These are phyloP conservation scores for Actinidia chinensis DNA, from an alignment of 179 eudicot species.

Conservation along the genomic window DNA sequence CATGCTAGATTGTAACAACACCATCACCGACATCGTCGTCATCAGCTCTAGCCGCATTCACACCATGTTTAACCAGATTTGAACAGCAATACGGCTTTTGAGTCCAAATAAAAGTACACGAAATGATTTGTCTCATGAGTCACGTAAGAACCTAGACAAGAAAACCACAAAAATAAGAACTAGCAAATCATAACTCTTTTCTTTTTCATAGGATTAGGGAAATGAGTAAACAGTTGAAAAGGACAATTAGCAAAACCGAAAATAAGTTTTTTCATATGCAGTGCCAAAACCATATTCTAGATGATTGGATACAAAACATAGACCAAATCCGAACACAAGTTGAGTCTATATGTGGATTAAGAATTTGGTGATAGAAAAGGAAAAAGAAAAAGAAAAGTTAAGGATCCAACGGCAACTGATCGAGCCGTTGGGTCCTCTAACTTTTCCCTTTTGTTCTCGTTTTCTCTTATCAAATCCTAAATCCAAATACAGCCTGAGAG, in stretches of 20 bases:
- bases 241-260: neutral
- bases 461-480: too few species aligned
- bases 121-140: slow-evolving; percentile 97
- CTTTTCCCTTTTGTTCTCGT: too few species aligned
- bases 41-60: neutral
- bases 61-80: slow-evolving; percentile 71
- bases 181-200: neutral
- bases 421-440: too few species aligned
- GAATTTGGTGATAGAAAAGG: too few species aligned
- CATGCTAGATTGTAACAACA: slow-evolving; percentile 15
- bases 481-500: too few species aligned
- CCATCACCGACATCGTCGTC: neutral
- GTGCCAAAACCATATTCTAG: neutral
- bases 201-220: neutral
- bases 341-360: too few species aligned
- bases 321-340: too few species aligned
- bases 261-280: neutral
- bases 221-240: neutral
- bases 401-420: too few species aligned
- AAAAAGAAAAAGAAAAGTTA: too few species aligned
- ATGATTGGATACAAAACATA: too few species aligned
- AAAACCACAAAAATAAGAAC: neutral
- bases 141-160: slow-evolving; percentile 75
- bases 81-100: slow-evolving; percentile 84
- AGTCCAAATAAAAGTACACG: slow-evolving; percentile 88